phyloP scores from a whole-genome alignment of 1,284 basidiomycete species.

The Tylopilus microsporus region DNA sequence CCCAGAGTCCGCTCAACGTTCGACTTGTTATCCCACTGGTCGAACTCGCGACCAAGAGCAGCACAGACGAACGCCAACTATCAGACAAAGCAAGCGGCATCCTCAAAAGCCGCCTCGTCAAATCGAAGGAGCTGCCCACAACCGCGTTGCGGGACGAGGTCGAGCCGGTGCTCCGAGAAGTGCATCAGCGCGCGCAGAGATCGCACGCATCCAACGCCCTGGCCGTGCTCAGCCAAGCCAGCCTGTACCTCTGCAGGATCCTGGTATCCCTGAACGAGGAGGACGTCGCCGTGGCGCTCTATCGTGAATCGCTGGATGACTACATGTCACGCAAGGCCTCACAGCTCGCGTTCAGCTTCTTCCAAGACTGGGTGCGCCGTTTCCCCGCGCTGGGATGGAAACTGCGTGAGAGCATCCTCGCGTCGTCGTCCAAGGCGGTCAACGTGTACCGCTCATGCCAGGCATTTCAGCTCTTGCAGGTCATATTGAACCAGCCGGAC shows the following conservation, averaged over 20 bases:
- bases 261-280: constrained; percentile 47
- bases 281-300: constrained; percentile 48
- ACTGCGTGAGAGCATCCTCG: constrained; percentile 57
- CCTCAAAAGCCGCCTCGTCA: constrained; percentile 69
- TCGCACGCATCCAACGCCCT: constrained; percentile 63
- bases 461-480: constrained; percentile 68
- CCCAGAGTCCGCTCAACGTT: constrained; percentile 61
- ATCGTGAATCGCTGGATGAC: constrained; percentile 69
- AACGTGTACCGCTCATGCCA: constrained; percentile 77
- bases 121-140: constrained; percentile 64
- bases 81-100: constrained; percentile 81
- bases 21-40: constrained; percentile 74
- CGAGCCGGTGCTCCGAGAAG: constrained; percentile 52
- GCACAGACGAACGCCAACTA: constrained; percentile 78
- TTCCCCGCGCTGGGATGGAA: constrained; percentile 67
- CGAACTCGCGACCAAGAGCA: constrained; percentile 61
- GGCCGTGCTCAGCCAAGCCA: constrained; percentile 61
- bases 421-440: constrained; percentile 52
- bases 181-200: constrained; percentile 75
- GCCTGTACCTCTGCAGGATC: constrained; percentile 67
- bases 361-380: constrained; percentile 75
- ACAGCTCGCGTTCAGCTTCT: constrained; percentile 68
- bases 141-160: constrained; percentile 31
- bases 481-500: constrained; percentile 55
- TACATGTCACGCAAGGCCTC: constrained; percentile 82